phyloP scores from a whole-genome alignment of 495 filamentous ascomycete genomes.

The Penicillium simplicissimum region DNA sequence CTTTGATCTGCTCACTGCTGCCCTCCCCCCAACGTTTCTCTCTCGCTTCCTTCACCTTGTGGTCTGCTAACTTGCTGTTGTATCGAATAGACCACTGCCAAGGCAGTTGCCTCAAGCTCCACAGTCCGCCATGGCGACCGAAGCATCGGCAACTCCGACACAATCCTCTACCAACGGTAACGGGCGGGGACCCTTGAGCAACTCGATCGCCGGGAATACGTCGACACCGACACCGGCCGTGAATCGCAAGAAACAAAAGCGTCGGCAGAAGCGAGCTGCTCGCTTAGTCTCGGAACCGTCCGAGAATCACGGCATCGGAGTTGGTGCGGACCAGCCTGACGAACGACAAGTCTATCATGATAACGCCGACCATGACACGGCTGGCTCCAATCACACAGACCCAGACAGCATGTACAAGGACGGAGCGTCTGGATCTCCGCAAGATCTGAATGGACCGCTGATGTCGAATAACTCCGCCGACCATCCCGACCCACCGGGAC shows the following conservation, averaged over 20 bases:
- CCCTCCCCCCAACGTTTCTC: constrained; percentile 19
- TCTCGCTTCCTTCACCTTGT: neutral
- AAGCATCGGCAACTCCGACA: constrained; percentile 33
- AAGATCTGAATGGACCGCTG: constrained; percentile 7
- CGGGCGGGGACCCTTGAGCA: constrained; percentile 32
- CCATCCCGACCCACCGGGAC: constrained; percentile 16
- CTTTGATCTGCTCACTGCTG: constrained; percentile 21
- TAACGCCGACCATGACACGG: constrained; percentile 30
- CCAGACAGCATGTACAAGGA: constrained; percentile 23
- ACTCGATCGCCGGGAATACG: constrained; percentile 30
- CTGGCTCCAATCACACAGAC: constrained; percentile 20
- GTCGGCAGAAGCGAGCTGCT: constrained; percentile 73
- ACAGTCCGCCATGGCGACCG: constrained; percentile 38
- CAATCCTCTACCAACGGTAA: constrained; percentile 41
- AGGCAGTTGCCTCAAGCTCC: constrained; percentile 25
- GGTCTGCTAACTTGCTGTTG: neutral
- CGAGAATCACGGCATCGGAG: constrained; percentile 22
- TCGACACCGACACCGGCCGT: constrained; percentile 45
- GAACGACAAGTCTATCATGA: constrained; percentile 35
- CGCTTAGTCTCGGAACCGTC: constrained; percentile 61
- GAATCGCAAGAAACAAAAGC: constrained; percentile 93
- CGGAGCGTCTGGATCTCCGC: constrained; percentile 12
- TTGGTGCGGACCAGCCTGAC: constrained; percentile 23
- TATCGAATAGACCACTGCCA: constrained; percentile 16
- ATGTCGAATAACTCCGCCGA: constrained; percentile 21